Conservation (phyloP, 2,329 filamentous ascomycete species). For the Trichoderma sp. region DNA sequence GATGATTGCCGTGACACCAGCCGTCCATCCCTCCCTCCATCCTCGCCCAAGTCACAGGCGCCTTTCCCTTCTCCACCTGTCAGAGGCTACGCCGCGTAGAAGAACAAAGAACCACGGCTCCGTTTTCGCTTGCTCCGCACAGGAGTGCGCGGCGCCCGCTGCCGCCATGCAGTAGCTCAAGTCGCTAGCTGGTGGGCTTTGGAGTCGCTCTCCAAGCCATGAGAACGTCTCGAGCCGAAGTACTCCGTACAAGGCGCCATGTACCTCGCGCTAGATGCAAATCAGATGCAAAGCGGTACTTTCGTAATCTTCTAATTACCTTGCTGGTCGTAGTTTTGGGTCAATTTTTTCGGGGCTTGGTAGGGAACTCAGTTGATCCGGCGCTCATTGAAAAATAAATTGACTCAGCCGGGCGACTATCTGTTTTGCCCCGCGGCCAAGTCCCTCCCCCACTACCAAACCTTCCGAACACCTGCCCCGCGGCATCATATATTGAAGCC, state of each 20-base stretch:
- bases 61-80: background rate
- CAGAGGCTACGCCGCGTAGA: background rate
- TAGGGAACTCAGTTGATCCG: background rate
- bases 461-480: constrained; percentile 5
- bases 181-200: background rate
- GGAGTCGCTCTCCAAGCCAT: background rate
- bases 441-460: constrained; percentile 13
- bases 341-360: background rate
- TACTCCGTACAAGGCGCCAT: constrained; percentile 7
- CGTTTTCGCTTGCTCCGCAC: constrained; percentile 24
- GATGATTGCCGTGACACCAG: constrained; percentile 18
- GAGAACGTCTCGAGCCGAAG: constrained; percentile 1
- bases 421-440: background rate
- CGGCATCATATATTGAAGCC: constrained; percentile 24
- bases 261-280: constrained; percentile 2
- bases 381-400: background rate
- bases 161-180: constrained; percentile 6
- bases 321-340: background rate
- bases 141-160: constrained; percentile 22
- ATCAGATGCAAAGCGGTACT: background rate
- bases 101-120: background rate
- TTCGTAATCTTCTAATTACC: background rate
- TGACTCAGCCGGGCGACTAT: constrained; percentile 2
- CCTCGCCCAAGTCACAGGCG: background rate
- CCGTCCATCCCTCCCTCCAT: background rate